phyloP scores from a whole-genome alignment of 371 early-diverging fungal species.

The Chytridium lagenaria region DNA sequence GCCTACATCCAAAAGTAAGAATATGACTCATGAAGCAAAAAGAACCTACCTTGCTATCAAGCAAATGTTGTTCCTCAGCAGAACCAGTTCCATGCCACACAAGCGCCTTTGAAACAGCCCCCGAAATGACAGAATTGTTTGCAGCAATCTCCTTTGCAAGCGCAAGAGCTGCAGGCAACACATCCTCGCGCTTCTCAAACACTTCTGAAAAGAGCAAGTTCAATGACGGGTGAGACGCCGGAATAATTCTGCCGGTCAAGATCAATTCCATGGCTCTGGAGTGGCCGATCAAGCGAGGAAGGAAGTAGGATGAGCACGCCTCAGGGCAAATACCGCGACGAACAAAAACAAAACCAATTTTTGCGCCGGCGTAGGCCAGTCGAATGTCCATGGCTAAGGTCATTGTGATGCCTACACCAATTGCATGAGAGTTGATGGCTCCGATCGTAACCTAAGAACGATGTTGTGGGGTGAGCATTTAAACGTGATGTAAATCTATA shows the following conservation, averaged over 20 bases:
- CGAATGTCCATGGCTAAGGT: conserved; percentile 33
- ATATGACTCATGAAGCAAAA: not conserved
- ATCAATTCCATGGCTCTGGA: conserved; percentile 32
- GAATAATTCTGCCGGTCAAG: conserved; percentile 29
- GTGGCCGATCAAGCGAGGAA: conserved; percentile 37
- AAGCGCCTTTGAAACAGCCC: conserved; percentile 31
- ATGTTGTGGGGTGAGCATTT: not conserved
- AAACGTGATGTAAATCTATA: conserved; percentile 22
- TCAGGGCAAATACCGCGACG: conserved; percentile 26
- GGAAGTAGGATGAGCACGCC: conserved; percentile 15
- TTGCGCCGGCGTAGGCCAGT: conserved; percentile 32
- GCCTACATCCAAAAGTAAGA: not conserved
- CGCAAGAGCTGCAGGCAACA: conserved; percentile 28
- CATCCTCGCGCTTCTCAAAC: conserved; percentile 31
- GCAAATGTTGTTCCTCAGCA: conserved; percentile 34
- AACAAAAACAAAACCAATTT: conserved; percentile 38
- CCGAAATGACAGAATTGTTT: conserved; percentile 23
- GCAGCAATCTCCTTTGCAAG: conserved; percentile 36
- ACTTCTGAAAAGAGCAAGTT: conserved; percentile 31
- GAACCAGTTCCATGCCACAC: conserved; percentile 33
- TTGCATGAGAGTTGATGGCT: conserved; percentile 38
- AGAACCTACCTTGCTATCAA: conserved; percentile 19
- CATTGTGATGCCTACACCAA: conserved; percentile 40
- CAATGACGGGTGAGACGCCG: conserved; percentile 22
- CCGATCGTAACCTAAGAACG: conserved; percentile 20